Percentiles rank a stretch among this genome's conserved stretches.
phyloP scores from a whole-genome alignment of 2,329 filamentous ascomycete genomes.

The Penicillium hesseltinei region DNA sequence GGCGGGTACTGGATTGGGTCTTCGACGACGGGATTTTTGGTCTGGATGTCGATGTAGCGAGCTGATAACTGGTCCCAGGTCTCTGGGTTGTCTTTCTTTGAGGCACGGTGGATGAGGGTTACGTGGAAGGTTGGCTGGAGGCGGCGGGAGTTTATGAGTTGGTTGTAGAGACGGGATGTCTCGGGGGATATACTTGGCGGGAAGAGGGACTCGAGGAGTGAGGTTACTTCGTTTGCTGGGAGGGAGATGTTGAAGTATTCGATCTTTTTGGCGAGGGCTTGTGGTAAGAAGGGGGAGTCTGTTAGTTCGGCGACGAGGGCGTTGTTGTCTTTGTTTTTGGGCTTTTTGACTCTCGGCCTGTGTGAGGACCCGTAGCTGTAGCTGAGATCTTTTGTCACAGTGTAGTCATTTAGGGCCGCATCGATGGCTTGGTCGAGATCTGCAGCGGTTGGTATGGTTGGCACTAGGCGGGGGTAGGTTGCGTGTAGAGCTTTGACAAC shows the following conservation, averaged over 20 bases:
- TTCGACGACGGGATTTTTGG: constrained; percentile 24
- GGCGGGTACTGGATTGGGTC: constrained; percentile 30
- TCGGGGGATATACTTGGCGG: constrained; percentile 50
- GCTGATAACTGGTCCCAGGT: constrained; percentile 72
- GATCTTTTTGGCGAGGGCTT: constrained; percentile 52
- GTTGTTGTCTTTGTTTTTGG: constrained; percentile 21
- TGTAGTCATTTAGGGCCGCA: constrained; percentile 71
- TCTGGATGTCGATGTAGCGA: constrained; percentile 51
- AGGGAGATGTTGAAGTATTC: constrained; percentile 66
- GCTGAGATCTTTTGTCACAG: constrained; percentile 73
- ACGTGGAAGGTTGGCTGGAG: constrained; percentile 89
- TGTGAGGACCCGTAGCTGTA: constrained; percentile 26
- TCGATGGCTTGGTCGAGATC: constrained; percentile 79
- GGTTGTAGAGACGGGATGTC: constrained; percentile 67
- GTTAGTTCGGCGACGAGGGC: constrained; percentile 6
- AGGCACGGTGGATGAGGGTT: constrained; percentile 81
- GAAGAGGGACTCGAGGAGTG: constrained; percentile 70
- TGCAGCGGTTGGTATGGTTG: constrained; percentile 64
- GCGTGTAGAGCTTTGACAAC: constrained; percentile 69
- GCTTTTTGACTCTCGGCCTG: constrained; percentile 44
- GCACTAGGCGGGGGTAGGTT: constrained; percentile 71
- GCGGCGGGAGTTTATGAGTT: constrained; percentile 70
- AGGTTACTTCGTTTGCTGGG: constrained; percentile 50
- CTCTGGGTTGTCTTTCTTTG: constrained; percentile 58
- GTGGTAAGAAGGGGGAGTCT: constrained; percentile 25